Evolutionary conservation across 1,139 yeast genomes (phyloP).

Genomic region (Wickerhamiella pararugosa): DNA sequence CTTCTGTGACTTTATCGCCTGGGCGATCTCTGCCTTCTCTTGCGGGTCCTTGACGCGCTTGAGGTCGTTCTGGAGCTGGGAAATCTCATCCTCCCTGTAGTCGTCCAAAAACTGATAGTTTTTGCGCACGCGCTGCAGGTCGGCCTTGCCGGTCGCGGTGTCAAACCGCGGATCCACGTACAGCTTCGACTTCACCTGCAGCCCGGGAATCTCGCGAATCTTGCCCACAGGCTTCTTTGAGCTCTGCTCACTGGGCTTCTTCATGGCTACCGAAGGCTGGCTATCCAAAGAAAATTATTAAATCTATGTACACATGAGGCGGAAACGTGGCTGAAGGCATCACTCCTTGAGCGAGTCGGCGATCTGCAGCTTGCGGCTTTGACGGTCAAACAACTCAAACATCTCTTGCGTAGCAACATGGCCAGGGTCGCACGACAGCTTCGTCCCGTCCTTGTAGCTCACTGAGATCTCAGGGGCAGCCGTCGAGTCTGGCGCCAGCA

Average conservation of each 20-base stretch:
- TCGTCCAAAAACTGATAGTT: conserved; percentile 78
- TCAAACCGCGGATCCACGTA: conserved; percentile 81
- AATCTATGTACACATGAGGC: background rate
- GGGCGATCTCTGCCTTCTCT: conserved; percentile 38
- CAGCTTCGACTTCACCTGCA: conserved; percentile 31
- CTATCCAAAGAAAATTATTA: background rate
- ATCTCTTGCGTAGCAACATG: conserved; percentile 26
- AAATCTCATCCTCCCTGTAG: conserved; percentile 52
- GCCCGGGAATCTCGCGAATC: conserved; percentile 63
- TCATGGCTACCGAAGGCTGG: conserved; percentile 9
- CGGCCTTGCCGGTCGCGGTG: conserved; percentile 76
- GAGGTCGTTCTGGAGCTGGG: conserved; percentile 41
- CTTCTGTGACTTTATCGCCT: conserved; percentile 36
- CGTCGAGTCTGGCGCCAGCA: conserved; percentile 23
- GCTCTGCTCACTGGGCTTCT: conserved; percentile 27
- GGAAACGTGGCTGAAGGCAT: background rate
- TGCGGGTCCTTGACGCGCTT: conserved; percentile 40
- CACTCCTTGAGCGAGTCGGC: conserved; percentile 26
- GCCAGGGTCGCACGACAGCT: conserved; percentile 53
- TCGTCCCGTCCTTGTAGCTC: conserved; percentile 67
- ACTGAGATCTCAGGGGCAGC: conserved; percentile 52
- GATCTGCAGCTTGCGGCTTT: conserved; percentile 42
- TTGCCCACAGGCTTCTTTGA: conserved; percentile 56
- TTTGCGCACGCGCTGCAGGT: conserved; percentile 43
- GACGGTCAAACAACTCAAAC: conserved; percentile 33